Evolutionary conservation across 352 stramenopile species (phyloP).

Genomic region (Thalassiosira exigua): DNA sequence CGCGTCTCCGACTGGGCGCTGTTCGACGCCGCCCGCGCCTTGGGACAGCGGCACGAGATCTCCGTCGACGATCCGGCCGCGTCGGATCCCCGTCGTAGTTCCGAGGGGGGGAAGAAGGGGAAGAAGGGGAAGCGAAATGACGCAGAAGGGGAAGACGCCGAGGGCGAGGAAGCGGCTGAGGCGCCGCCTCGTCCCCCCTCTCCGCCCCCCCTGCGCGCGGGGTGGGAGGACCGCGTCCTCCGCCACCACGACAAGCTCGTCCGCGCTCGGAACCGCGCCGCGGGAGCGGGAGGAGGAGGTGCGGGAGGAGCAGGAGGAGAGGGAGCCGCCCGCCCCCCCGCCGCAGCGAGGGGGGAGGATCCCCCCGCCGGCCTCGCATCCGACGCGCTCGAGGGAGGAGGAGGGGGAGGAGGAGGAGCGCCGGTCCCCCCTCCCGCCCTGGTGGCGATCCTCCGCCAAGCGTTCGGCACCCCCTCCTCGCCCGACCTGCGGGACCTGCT

Average conservation of each 20-base stretch:
- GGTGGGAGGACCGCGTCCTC: constrained; percentile 49
- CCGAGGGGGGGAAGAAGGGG: neutral
- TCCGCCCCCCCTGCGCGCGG: constrained; percentile 16
- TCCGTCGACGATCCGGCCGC: constrained; percentile 20
- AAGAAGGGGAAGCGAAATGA: neutral
- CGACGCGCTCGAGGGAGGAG: no score
- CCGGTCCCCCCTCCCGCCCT: constrained; percentile 59
- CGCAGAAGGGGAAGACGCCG: neutral
- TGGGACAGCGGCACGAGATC: constrained; percentile 74
- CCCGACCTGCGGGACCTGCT: constrained; percentile 37
- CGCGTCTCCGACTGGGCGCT: constrained; percentile 71
- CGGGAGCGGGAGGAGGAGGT: neutral
- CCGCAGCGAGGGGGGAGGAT: constrained; percentile 20
- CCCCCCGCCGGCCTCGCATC: neutral
- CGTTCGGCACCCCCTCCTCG: constrained; percentile 41
- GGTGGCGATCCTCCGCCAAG: constrained; percentile 61
- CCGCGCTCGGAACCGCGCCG: constrained; percentile 49
- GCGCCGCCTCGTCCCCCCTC: neutral
- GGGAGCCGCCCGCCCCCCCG: constrained; percentile 56
- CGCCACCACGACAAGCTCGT: constrained; percentile 78
- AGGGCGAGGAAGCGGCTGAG: neutral
- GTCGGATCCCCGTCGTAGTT: constrained; percentile 7
- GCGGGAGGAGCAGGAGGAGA: neutral
- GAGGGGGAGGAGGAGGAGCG: neutral
- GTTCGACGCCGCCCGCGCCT: constrained; percentile 68